Evolutionary conservation across 148 eudicot species (phyloP), one percentile per base, ranked within the genome.

Genomic region (Cornus florida): DNA sequence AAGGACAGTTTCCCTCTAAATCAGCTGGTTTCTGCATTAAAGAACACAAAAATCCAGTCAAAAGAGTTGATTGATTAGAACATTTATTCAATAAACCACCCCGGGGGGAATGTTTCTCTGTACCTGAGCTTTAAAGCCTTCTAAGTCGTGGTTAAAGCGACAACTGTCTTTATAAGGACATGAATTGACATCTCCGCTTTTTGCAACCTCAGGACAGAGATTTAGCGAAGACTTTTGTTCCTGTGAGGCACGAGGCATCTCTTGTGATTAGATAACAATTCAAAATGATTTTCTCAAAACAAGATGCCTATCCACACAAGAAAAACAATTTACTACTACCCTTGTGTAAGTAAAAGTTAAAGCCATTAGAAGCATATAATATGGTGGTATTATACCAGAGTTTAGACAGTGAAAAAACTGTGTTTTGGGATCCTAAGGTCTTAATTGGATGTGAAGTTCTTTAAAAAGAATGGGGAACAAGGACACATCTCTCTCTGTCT

Each of bases 61-160:
- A 71, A 5, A 60, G 24, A 67, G 60, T 69, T 28, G 23, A 59
- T 46, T 66, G 67, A 73, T 67, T 35, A 56, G 69, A 68, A 39
- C 9, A 50, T 3, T n/a, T 11, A 53, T 3, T 11, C 17, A 53
- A 4, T 53, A 53, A 11, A 53, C 14, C 19, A 53, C 19, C 59
- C 59, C 12, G 17, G 66, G 66, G 64, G 19, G 66, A 62, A 62
- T 62, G 22, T n/a, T 6, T 62, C 23, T 3, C 66, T 62, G 9
- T 62, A 95, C 97, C 97, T 84, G 86, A 60, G 90, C 85, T 74
- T 91, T 94, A 74, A 91, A 97, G 28, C 90, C 91, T 83, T 94
- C 98, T 75, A 94, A 28, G 80, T 97, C 97, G 80, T 97, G 99
- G 87, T 93, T 91, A 70, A 87, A 92, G 67, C 99, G 98, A 78